A percentile compares a stretch with the other conserved stretches of the same genome.
These are phyloP conservation scores for Daldinia eschscholtzii DNA, from an alignment of 2,329 filamentous ascomycete species.

Conservation along the genomic window DNA sequence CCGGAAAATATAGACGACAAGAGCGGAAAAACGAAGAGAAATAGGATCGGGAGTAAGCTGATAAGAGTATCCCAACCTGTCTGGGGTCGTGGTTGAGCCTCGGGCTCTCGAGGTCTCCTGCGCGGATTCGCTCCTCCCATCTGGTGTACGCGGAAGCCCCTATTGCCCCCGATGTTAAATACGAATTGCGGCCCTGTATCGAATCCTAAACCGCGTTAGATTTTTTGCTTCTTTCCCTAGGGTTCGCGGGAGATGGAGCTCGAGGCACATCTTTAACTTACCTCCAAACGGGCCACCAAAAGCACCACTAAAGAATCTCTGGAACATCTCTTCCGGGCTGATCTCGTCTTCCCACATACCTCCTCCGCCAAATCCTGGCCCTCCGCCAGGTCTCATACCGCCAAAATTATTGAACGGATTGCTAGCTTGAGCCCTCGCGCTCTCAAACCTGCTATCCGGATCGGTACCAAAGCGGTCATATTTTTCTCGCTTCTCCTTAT, in stretches of 20 bases:
- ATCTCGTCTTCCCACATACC: conserved; percentile 90
- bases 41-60: conserved; percentile 85
- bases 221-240: conserved; percentile 11
- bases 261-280: conserved; percentile 45
- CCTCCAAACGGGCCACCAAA: conserved; percentile 75
- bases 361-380: conserved; percentile 63
- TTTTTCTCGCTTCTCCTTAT: conserved; percentile 90
- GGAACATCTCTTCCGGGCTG: conserved; percentile 96
- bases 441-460: conserved; percentile 87
- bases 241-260: background rate
- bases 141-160: conserved; percentile 93
- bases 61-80: conserved; percentile 71
- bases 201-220: conserved; percentile 63
- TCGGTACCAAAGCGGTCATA: conserved; percentile 93
- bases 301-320: conserved; percentile 91
- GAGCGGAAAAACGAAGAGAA: conserved; percentile 89
- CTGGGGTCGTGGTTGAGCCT: conserved; percentile 64
- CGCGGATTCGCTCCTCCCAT: conserved; percentile 87
- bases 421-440: conserved; percentile 65
- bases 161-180: conserved; percentile 93
- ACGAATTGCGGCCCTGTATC: conserved; percentile 89
- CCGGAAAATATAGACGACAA: conserved; percentile 82
- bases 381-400: conserved; percentile 55
- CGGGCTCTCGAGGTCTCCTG: conserved; percentile 75
- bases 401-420: conserved; percentile 57